These are phyloP conservation scores for Pythium vanterpoolii DNA, from an alignment of 352 stramenopile species.

Conservation along the genomic window DNA sequence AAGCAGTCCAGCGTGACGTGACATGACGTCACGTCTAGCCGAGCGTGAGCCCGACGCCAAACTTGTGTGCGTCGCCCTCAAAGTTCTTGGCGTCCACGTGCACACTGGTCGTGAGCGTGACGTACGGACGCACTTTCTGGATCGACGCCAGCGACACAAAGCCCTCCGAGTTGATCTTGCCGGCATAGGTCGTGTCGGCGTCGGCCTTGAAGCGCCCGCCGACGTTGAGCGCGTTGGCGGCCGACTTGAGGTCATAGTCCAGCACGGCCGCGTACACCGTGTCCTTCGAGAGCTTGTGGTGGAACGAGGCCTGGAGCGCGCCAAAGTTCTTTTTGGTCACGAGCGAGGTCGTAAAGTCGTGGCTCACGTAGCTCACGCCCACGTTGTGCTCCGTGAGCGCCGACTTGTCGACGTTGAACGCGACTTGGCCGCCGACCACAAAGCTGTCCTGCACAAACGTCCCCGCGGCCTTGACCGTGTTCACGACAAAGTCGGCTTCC, in stretches of 20 bases:
- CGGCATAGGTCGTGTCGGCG: conserved; percentile 71
- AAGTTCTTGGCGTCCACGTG: conserved; percentile 92
- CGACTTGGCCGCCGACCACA: conserved; percentile 59
- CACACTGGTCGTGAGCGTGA: conserved; percentile 77
- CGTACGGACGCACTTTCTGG: conserved; percentile 84
- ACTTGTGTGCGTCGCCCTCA: conserved; percentile 89
- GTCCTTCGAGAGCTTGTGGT: conserved; percentile 76
- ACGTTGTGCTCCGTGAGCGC: conserved; percentile 77
- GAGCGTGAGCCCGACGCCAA: conserved; percentile 84
- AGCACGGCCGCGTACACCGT: conserved; percentile 76
- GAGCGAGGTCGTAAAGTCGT: conserved; percentile 67
- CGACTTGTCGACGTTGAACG: conserved; percentile 83
- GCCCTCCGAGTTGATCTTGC: conserved; percentile 82
- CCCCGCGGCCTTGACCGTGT: conserved; percentile 54
- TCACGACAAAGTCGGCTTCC: conserved; percentile 73
- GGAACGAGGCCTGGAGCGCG: conserved; percentile 72
- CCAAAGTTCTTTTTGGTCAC: conserved; percentile 84
- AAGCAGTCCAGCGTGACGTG: conserved; percentile 11
- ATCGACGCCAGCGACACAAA: conserved; percentile 82
- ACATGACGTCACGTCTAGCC: conserved; percentile 45
- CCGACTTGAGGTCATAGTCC: conserved; percentile 83
- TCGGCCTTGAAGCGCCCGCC: conserved; percentile 77
- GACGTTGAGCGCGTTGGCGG: conserved; percentile 73
- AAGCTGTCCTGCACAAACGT: conserved; percentile 64
- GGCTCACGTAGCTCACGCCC: conserved; percentile 60